Conservation (phyloP, 768 basidiomycete species). For the Trametes maxima region DNA sequence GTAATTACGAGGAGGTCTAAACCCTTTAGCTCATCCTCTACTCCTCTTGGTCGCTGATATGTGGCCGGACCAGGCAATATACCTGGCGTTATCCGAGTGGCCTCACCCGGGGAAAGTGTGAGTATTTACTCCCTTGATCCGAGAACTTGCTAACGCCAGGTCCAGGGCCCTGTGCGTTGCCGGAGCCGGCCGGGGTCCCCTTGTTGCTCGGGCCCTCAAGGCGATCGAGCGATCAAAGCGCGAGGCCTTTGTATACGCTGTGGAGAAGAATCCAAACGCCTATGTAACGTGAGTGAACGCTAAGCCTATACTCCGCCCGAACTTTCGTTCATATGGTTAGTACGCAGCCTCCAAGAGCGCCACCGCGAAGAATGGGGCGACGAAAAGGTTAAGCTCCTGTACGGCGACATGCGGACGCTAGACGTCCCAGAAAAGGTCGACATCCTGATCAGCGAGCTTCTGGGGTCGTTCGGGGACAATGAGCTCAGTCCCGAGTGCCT, state of each 20-base stretch:
- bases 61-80: constrained; percentile 62
- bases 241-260: constrained; percentile 73
- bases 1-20: constrained; percentile 86
- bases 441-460: constrained; percentile 91
- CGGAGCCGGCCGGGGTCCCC: constrained; percentile 92
- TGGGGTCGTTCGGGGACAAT: constrained; percentile 98
- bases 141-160: not conserved
- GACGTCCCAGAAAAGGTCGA: constrained; percentile 86
- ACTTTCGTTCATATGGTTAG: constrained; percentile 1
- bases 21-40: not conserved
- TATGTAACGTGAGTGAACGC: constrained; percentile 78
- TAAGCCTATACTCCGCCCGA: not conserved
- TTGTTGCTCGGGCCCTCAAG: constrained; percentile 81
- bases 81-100: constrained; percentile 75
- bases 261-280: constrained; percentile 97
- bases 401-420: constrained; percentile 91
- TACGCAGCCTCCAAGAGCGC: constrained; percentile 76
- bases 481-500: constrained; percentile 98
- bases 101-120: constrained; percentile 60
- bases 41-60: not conserved
- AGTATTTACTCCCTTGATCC: constrained; percentile 31
- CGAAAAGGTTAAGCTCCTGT: constrained; percentile 71
- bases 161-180: constrained; percentile 84
- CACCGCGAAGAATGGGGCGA: constrained; percentile 82
- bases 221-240: constrained; percentile 72